Evolutionary conservation across 306 rosid species (phyloP).

Genomic region (Cucurbita pepo): DNA sequence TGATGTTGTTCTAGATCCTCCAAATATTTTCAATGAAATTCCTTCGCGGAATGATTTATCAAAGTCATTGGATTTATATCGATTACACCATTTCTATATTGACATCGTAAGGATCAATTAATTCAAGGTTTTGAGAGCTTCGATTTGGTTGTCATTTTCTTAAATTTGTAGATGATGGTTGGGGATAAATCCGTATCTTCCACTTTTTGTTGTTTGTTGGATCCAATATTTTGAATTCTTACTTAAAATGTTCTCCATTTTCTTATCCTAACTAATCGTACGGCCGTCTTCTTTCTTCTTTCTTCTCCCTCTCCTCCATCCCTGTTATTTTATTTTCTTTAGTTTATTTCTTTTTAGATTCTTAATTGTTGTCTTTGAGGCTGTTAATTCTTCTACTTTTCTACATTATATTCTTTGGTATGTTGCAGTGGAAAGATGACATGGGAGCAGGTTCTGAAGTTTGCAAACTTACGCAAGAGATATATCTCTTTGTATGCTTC

Average conservation of each 20-base stretch:
- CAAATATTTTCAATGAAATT: too few species aligned
- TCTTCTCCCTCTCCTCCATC: background rate
- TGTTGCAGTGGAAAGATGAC: slow-evolving; percentile 85
- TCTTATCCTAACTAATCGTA: background rate
- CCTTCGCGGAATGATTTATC: too few species aligned
- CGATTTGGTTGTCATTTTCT: too few species aligned
- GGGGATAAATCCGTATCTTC: background rate
- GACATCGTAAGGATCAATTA: too few species aligned
- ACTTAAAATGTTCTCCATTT: background rate
- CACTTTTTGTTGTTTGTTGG: background rate
- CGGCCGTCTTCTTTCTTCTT: background rate
- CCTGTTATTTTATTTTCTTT: too few species aligned
- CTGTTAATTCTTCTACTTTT: background rate
- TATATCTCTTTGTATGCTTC: slow-evolving; percentile 74
- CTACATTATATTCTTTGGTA: slow-evolving; percentile 10
- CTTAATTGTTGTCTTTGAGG: background rate
- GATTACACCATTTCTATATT: too few species aligned
- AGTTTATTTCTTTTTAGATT: background rate
- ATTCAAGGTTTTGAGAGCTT: too few species aligned
- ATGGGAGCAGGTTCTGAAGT: slow-evolving; percentile 90
- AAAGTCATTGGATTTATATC: too few species aligned
- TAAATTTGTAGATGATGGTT: background rate
- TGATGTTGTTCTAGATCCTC: too few species aligned
- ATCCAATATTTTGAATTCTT: background rate
- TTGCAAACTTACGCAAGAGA: slow-evolving; percentile 67